Evolutionary conservation across 2,329 filamentous ascomycete genomes (phyloP).

Genomic region (Elsinoe perseae): DNA sequence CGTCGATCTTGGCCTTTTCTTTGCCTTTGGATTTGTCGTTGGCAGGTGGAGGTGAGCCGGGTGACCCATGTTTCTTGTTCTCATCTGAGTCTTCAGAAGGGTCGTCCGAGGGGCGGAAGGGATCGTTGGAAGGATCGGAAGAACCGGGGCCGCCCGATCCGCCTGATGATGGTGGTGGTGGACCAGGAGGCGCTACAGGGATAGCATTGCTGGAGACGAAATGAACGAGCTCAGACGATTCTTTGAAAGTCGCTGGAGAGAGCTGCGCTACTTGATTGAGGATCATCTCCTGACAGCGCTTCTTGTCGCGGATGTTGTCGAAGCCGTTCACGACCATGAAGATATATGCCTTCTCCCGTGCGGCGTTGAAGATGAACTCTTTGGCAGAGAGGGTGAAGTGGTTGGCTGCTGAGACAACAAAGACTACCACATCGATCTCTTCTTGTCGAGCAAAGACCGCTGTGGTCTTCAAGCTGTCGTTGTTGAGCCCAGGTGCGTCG

Average conservation of each 20-base stretch:
- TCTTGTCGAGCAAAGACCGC: constrained; percentile 95
- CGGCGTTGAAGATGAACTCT: constrained; percentile 93
- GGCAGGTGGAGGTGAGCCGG: constrained; percentile 31
- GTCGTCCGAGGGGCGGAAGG: constrained; percentile 31
- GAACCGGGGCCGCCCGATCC: constrained; percentile 43
- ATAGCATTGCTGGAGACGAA: constrained; percentile 97
- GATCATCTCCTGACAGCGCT: constrained; percentile 85
- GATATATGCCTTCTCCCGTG: constrained; percentile 94
- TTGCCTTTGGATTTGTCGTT: constrained; percentile 72
- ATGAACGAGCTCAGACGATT: constrained; percentile 85
- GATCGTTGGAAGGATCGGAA: constrained; percentile 27
- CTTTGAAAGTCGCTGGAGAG: constrained; percentile 90
- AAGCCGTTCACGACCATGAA: constrained; percentile 99
- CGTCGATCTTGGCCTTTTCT: constrained; percentile 68
- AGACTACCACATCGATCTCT: constrained; percentile 97
- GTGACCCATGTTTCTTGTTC: constrained; percentile 47
- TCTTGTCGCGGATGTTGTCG: constrained; percentile 86
- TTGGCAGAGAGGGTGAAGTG: constrained; percentile 97
- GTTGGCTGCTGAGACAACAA: constrained; percentile 94
- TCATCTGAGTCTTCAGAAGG: constrained; percentile 36
- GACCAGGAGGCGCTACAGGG: constrained; percentile 57
- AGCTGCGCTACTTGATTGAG: constrained; percentile 78
- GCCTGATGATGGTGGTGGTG: constrained; percentile 49
- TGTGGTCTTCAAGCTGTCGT: constrained; percentile 92
- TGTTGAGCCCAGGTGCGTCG: constrained; percentile 90